Evolutionary conservation across 495 filamentous ascomycete species (phyloP), one percentile per base, ranked within the genome.

Genomic region (Aspergillus leporis): DNA sequence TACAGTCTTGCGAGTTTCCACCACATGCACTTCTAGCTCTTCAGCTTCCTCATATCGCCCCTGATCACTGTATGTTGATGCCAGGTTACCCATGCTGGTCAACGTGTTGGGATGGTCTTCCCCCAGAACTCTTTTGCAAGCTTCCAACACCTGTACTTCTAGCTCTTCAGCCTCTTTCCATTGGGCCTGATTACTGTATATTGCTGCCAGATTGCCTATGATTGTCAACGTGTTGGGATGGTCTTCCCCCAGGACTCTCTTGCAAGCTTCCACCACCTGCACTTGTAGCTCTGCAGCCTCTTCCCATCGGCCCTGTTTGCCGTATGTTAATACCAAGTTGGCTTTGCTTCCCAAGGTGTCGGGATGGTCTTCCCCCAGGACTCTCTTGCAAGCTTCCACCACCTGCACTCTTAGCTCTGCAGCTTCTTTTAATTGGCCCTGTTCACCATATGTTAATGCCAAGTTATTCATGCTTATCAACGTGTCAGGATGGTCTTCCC

Each of bases 221-320:
- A n/a, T n/a, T n/a, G n/a, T n/a, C 14, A 9, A 10, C 32, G 41
- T 48, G 45, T 32, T 10, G 5, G 31, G 31, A 32, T 32, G 31
- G 5, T 32, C 31, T 5, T 5, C 5, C 31, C 31, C 31, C 5
- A 22, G 45, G n/a, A 48, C 16, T 22, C 18, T 36, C 40, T 59
- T 50, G 13, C 21, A 19, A 9, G n/a, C 53, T 31, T 62, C 40
- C 46, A 66, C 14, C 3, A 57, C 67, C 36, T 66, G 56, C 40
- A 58, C 14, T 12, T 59, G 5, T 25, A 73, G 36, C 36, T 66
- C 36, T 62, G 74, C 70, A 2, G 75, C 72, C 4, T 74, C 63
- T 8, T 68, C 59, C 46, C 51, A 56, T 64, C 55, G 60, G 32
- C 58, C 64, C 58, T 69, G 63, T 30, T 63, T 51, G 7, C 19